Conservation (phyloP, 2,329 filamentous ascomycete species). For the Pseudogymnoascus sp. region DNA sequence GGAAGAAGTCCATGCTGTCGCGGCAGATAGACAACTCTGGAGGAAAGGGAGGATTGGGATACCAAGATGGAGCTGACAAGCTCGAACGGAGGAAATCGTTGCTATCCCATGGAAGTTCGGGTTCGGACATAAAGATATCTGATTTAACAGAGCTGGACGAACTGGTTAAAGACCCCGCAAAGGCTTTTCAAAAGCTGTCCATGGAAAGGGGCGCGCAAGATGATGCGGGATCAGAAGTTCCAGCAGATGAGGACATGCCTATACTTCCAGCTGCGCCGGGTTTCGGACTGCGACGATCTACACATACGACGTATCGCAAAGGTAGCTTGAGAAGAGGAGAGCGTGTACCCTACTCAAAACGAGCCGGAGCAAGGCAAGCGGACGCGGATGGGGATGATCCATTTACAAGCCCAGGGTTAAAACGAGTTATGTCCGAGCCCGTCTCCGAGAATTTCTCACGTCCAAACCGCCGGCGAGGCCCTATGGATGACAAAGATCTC, state of each 20-base stretch:
- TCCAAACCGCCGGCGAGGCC: slow-evolving; percentile 31
- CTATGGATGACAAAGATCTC: background rate
- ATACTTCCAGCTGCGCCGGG: slow-evolving; percentile 72
- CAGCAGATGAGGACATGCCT: slow-evolving; percentile 62
- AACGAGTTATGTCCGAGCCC: slow-evolving; percentile 60
- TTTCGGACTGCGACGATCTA: slow-evolving; percentile 78
- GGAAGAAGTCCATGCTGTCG: slow-evolving; percentile 95
- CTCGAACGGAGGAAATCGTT: slow-evolving; percentile 65
- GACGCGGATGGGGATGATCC: slow-evolving; percentile 50
- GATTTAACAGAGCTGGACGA: slow-evolving; percentile 64
- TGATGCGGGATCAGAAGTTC: slow-evolving; percentile 29
- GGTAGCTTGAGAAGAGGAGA: slow-evolving; percentile 79
- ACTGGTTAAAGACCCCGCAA: slow-evolving; percentile 71
- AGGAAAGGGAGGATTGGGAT: slow-evolving; percentile 50
- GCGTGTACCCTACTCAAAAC: slow-evolving; percentile 64
- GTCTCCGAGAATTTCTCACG: slow-evolving; percentile 55
- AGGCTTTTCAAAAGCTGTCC: slow-evolving; percentile 60
- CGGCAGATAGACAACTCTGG: slow-evolving; percentile 74
- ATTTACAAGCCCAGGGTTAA: slow-evolving; percentile 41
- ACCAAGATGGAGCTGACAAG: slow-evolving; percentile 75
- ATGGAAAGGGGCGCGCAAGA: slow-evolving; percentile 25
- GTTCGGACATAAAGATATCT: slow-evolving; percentile 51
- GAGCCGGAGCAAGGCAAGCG: slow-evolving; percentile 53
- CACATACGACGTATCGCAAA: slow-evolving; percentile 80
- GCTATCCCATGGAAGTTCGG: slow-evolving; percentile 41